Base-by-base conservation (phyloP, 2,329 filamentous ascomycete genomes). In the Aspergillus sp. region DNA sequence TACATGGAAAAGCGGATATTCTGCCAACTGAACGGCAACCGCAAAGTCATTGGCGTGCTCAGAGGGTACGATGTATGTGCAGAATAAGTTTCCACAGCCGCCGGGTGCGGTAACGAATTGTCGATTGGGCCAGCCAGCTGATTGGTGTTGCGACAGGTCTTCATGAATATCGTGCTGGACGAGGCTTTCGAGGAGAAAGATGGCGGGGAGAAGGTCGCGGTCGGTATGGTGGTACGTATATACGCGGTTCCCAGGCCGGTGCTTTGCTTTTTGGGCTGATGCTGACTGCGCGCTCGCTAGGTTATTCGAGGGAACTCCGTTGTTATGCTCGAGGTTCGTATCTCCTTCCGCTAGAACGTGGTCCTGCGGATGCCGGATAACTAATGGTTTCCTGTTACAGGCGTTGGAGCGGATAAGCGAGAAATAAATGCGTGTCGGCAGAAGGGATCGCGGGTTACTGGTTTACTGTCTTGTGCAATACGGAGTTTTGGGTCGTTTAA, bases 1-100 rank as follows among this genome's bases (percentile, higher is more conserved):
- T 98, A 98, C 66, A 86, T 98, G 66, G 91, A 98, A 73, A 98
- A 98, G 78, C 78, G 89, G 66, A 76, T 98, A 57, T 94, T 95
- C 63, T 86, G 96, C 47, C 89, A 98, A 64, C 71, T 98, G 34
- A 98, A 98, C 65, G 91, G 91, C 56, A 94, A 88, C 63, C 83
- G 91, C 61, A 96, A 94, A 66, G 89, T 98, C 41, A 86, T 94
- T 60, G 91, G 93, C 35, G 75, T 94, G 32, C 74, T 98, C 37
- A 80, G 91, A 45, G 91, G 91, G 39, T 98, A 96, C 64, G 91
- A 98, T 78, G 91, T 95, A 67, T 45, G 81, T 57, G 17, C 8
- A n/a, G n/a, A n/a, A n/a, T n/a, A n/a, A n/a, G n/a, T n/a, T n/a
- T n/a, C n/a, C n/a, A n/a, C n/a, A n/a, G n/a, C n/a, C n/a, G 11